Percentiles rank a stretch among this genome's conserved stretches.
These are phyloP conservation scores for Phytophthora aleatoria DNA, from an alignment of 352 stramenopile species.

Conservation along the genomic window DNA sequence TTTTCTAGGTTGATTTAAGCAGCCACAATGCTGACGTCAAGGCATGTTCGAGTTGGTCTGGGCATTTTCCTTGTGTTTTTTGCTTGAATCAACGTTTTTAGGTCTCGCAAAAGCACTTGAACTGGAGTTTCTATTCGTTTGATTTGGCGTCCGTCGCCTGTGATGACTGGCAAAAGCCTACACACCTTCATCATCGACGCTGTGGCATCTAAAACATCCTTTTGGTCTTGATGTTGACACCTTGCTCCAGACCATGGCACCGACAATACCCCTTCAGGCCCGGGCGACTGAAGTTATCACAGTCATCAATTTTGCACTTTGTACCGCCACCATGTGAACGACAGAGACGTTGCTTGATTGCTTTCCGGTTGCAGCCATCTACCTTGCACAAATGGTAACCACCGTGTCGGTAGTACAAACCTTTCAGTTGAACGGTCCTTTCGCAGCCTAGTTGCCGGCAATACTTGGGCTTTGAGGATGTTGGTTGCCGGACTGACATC, in stretches of 20 bases:
- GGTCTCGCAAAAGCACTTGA: background rate
- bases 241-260: background rate
- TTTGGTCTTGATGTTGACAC: background rate
- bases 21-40: too few species aligned
- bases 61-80: too few species aligned
- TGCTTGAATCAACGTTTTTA: too few species aligned
- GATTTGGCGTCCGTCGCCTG: background rate
- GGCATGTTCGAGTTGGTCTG: too few species aligned
- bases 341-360: background rate
- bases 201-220: too few species aligned
- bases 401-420: slow-evolving; percentile 8
- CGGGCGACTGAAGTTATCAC: background rate
- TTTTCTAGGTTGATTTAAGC: too few species aligned
- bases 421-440: background rate
- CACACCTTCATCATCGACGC: too few species aligned
- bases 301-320: background rate
- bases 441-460: background rate
- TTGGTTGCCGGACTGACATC: too few species aligned
- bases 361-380: slow-evolving; percentile 11
- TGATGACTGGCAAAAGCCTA: background rate
- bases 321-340: background rate
- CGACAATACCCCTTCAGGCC: background rate
- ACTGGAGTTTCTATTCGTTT: background rate
- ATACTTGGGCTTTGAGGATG: background rate
- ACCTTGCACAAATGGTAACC: slow-evolving; percentile 1